Percentiles rank a stretch among this genome's conserved stretches.
These are phyloP conservation scores for Solanum verrucosum DNA, from an alignment of 257 asterid genomes.

Conservation along the genomic window DNA sequence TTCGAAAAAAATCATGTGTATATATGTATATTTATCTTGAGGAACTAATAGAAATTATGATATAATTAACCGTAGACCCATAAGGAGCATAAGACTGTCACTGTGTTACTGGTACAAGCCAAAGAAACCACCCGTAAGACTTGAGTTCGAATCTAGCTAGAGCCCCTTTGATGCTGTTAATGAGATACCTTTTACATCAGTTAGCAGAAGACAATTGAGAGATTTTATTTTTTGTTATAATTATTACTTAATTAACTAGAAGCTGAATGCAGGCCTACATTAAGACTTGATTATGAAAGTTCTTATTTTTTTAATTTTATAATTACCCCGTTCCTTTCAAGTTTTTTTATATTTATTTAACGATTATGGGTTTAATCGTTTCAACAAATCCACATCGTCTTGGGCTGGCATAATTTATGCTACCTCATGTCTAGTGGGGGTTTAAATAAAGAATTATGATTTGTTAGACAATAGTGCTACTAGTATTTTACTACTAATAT, in stretches of 20 bases:
- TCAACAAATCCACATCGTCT: not conserved
- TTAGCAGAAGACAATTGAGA: not conserved
- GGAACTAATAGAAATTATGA: rapidly evolving
- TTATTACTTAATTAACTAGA: not conserved
- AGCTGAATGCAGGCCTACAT: not conserved
- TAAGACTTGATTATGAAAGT: not conserved
- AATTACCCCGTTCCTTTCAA: not conserved
- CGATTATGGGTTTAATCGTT: not conserved
- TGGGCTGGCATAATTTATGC: not conserved
- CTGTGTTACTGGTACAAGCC: too few relatives aligned
- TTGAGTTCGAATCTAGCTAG: rapidly evolving
- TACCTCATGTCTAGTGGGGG: not conserved
- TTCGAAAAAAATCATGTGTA: too few relatives aligned
- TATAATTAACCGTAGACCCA: too few relatives aligned
- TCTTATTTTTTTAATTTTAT: not conserved
- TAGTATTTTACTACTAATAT: not conserved
- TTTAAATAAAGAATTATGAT: not conserved
- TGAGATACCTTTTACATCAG: not conserved
- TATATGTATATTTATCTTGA: too few relatives aligned
- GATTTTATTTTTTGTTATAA: not conserved
- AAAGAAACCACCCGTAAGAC: rapidly evolving
- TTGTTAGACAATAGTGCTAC: not conserved
- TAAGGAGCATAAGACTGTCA: too few relatives aligned
- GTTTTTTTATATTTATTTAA: not conserved
- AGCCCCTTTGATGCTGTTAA: too few relatives aligned